Conservation (phyloP, 1,284 basidiomycete species). For the Ganoderma meredithae region DNA sequence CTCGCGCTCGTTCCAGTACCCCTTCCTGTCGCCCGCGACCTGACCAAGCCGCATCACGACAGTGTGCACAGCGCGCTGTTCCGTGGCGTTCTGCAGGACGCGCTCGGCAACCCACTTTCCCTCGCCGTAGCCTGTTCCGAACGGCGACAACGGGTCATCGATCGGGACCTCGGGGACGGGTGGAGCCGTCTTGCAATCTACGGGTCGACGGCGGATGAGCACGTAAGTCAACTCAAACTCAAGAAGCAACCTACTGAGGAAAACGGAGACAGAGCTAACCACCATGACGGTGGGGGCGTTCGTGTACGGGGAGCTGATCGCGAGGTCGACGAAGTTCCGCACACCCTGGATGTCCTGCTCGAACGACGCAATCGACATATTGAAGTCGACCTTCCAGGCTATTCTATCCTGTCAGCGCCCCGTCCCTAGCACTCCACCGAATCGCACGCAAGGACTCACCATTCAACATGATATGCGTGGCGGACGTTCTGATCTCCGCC, state of each 20-base stretch:
- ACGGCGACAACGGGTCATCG: slow-evolving; percentile 36
- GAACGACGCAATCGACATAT: slow-evolving; percentile 37
- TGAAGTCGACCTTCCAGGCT: slow-evolving; percentile 50
- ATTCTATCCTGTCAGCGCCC: background rate
- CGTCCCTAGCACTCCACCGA: background rate
- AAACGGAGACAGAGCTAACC: slow-evolving; percentile 44
- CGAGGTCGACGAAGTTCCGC: slow-evolving; percentile 37
- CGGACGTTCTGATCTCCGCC: slow-evolving; percentile 32
- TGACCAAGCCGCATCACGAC: slow-evolving; percentile 52
- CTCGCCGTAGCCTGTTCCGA: slow-evolving; percentile 48
- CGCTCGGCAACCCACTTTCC: slow-evolving; percentile 51
- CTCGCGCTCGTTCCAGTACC: slow-evolving; percentile 52
- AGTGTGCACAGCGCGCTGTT: slow-evolving; percentile 37
- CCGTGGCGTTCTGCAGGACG: slow-evolving; percentile 35
- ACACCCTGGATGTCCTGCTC: slow-evolving; percentile 32
- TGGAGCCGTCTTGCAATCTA: slow-evolving; percentile 25
- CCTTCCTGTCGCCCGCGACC: slow-evolving; percentile 47
- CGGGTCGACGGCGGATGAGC: background rate
- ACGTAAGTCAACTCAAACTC: no score
- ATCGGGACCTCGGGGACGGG: slow-evolving; percentile 27
- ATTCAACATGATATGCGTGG: slow-evolving; percentile 42
- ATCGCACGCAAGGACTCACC: slow-evolving; percentile 32
- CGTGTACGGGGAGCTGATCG: slow-evolving; percentile 36
- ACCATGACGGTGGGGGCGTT: slow-evolving; percentile 39
- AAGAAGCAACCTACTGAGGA: slow-evolving; percentile 27